phyloP scores from a whole-genome alignment of 2,329 filamentous ascomycete species.

The Pseudocercospora musae region DNA sequence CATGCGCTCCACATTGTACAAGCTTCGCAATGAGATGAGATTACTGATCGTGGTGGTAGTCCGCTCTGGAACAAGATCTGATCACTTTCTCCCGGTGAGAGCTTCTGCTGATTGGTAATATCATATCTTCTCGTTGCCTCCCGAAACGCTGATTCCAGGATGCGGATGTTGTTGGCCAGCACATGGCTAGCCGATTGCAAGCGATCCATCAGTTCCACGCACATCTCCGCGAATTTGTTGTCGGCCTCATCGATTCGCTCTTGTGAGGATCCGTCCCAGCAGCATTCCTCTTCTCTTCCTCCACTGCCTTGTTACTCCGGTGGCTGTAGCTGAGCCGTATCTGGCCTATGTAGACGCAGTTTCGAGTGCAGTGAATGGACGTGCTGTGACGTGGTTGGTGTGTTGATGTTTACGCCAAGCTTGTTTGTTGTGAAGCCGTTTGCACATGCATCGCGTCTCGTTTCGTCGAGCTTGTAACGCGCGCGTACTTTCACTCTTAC shows the following conservation, averaged over 20 bases:
- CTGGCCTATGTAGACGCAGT: neutral
- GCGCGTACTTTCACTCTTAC: neutral
- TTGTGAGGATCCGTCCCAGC: conserved; percentile 4
- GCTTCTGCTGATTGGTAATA: neutral
- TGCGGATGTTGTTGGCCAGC: conserved; percentile 7
- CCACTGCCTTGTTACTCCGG: too few species aligned
- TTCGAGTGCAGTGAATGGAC: neutral
- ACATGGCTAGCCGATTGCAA: conserved; percentile 10
- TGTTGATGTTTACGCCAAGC: neutral
- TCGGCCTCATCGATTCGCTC: conserved; percentile 8
- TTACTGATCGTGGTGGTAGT: conserved; percentile 4
- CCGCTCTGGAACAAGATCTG: neutral
- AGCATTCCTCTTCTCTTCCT: conserved; percentile 6
- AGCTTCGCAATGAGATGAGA: conserved; percentile 2
- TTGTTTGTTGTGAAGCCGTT: conserved; percentile 1
- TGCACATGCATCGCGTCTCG: neutral
- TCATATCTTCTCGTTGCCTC: neutral
- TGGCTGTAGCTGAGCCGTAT: neutral
- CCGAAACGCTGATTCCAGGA: conserved; percentile 1
- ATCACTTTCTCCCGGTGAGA: neutral
- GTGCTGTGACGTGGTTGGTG: neutral
- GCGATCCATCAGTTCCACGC: conserved; percentile 8
- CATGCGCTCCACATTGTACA: conserved; percentile 13
- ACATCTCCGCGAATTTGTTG: conserved; percentile 2
- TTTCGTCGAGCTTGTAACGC: neutral